Evolutionary conservation across 2,329 filamentous ascomycete genomes (phyloP).

Genomic region (Sordariomycetes sp.): DNA sequence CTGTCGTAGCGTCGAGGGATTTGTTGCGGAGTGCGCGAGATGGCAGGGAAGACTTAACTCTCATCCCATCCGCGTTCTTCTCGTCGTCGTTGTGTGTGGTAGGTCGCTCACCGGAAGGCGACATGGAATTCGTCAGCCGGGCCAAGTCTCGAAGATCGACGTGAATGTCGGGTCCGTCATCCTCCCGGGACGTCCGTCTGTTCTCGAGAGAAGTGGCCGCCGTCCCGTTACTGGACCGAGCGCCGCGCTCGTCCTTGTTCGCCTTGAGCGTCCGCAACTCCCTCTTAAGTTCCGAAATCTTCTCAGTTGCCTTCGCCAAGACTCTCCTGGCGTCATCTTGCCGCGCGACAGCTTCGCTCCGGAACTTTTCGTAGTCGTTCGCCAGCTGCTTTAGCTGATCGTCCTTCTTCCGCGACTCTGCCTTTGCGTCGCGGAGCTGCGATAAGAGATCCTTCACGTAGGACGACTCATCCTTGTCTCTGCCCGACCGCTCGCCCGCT

Average conservation of each 20-base stretch:
- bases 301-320: conserved; percentile 40
- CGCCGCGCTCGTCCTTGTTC: background rate
- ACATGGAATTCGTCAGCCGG: conserved; percentile 2
- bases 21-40: conserved; percentile 19
- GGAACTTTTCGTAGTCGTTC: conserved; percentile 38
- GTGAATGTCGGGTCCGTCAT: background rate
- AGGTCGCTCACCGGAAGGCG: background rate
- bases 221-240: background rate
- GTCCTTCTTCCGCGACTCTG: conserved; percentile 31
- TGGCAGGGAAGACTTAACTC: background rate
- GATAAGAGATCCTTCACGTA: conserved; percentile 4
- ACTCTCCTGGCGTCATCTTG: conserved; percentile 42
- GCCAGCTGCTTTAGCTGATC: conserved; percentile 33
- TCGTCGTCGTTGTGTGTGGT: background rate
- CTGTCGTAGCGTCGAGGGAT: conserved; percentile 16
- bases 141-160: conserved; percentile 3
- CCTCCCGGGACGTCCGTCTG: conserved; percentile 5
- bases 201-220: background rate
- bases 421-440: conserved; percentile 27
- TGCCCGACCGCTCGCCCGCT: conserved; percentile 13
- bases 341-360: conserved; percentile 36
- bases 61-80: conserved; percentile 5
- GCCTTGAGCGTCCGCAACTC: conserved; percentile 28
- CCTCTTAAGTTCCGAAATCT: conserved; percentile 41
- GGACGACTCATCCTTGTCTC: conserved; percentile 8